Evolutionary conservation across 495 filamentous ascomycete genomes (phyloP).

Genomic region (Friedmanniomyces simplex): DNA sequence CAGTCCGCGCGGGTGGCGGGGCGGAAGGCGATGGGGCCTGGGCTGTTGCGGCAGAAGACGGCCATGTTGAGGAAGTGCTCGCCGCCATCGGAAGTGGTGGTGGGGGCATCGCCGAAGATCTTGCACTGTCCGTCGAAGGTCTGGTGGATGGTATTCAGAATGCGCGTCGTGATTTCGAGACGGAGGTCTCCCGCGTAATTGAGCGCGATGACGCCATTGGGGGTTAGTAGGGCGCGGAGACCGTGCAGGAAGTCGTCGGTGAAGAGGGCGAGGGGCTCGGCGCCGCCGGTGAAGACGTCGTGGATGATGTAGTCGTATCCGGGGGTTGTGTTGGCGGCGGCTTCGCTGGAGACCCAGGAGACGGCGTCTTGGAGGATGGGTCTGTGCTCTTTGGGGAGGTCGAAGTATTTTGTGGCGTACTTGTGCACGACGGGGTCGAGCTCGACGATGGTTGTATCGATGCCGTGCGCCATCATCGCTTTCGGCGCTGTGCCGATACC

Average conservation of each 20-base stretch:
- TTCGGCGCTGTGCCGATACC: slow-evolving; percentile 86
- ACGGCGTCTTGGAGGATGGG: slow-evolving; percentile 74
- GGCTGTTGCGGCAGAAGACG: slow-evolving; percentile 56
- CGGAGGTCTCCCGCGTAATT: slow-evolving; percentile 94
- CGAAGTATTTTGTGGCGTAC: slow-evolving; percentile 74
- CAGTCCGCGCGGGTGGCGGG: slow-evolving; percentile 54
- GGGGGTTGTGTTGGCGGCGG: slow-evolving; percentile 17
- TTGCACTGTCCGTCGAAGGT: slow-evolving; percentile 60
- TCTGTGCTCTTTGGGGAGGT: slow-evolving; percentile 65
- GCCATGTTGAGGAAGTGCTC: slow-evolving; percentile 75
- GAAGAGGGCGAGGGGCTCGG: slow-evolving; percentile 80
- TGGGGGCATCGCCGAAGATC: slow-evolving; percentile 69
- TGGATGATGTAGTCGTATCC: slow-evolving; percentile 87
- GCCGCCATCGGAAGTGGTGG: slow-evolving; percentile 22
- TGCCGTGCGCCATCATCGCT: slow-evolving; percentile 75
- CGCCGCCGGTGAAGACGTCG: slow-evolving; percentile 94
- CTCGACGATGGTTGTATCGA: slow-evolving; percentile 86
- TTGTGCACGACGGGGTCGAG: slow-evolving; percentile 82
- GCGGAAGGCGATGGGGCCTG: slow-evolving; percentile 52
- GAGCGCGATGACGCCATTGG: slow-evolving; percentile 79
- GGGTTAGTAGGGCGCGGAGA: slow-evolving; percentile 57
- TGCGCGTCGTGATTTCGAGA: slow-evolving; percentile 48
- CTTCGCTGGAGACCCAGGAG: slow-evolving; percentile 44
- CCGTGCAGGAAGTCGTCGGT: slow-evolving; percentile 69
- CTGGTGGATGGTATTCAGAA: slow-evolving; percentile 59